Conservation (phyloP, 768 basidiomycete genomes). For the Xanthoconium stramineum region DNA sequence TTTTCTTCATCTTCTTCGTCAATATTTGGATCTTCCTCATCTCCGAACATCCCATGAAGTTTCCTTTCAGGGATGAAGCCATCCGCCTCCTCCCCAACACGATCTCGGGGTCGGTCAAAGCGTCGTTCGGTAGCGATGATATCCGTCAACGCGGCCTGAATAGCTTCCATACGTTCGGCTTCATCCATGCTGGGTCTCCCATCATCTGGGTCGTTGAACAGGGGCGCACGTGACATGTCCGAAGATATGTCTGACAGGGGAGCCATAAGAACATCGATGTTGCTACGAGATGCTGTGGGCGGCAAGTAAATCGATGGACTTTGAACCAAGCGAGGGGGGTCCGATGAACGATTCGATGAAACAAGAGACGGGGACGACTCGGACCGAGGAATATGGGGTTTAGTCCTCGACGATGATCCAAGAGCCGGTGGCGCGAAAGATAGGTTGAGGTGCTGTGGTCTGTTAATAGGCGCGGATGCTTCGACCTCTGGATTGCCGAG, state of each 20-base stretch:
- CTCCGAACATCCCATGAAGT: conserved; percentile 33
- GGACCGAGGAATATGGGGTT: conserved; percentile 28
- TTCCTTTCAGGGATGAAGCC: conserved; percentile 12
- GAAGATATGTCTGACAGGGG: conserved; percentile 51
- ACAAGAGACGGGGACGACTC: conserved; percentile 37
- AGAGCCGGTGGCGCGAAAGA: conserved; percentile 4
- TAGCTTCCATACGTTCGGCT: conserved; percentile 88
- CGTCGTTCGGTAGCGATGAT: conserved; percentile 86
- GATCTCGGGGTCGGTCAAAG: conserved; percentile 23
- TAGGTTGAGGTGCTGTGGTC: conserved; percentile 7
- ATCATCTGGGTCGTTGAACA: conserved; percentile 82
- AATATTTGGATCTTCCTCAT: conserved; percentile 36
- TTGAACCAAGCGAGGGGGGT: conserved; percentile 19
- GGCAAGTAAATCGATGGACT: conserved; percentile 15
- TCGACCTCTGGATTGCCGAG: conserved; percentile 17
- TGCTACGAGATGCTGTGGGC: conserved; percentile 35
- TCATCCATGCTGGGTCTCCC: conserved; percentile 51
- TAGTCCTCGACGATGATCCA: conserved; percentile 6
- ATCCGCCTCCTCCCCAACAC: conserved; percentile 8
- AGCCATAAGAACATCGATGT: conserved; percentile 83
- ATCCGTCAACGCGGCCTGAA: conserved; percentile 92
- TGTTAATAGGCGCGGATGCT: background rate
- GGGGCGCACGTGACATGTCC: conserved; percentile 61
- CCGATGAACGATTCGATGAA: conserved; percentile 9
- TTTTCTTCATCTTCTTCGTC: conserved; percentile 51